Base-by-base conservation (phyloP, 306 rosid genomes). In the Geum urbanum region DNA sequence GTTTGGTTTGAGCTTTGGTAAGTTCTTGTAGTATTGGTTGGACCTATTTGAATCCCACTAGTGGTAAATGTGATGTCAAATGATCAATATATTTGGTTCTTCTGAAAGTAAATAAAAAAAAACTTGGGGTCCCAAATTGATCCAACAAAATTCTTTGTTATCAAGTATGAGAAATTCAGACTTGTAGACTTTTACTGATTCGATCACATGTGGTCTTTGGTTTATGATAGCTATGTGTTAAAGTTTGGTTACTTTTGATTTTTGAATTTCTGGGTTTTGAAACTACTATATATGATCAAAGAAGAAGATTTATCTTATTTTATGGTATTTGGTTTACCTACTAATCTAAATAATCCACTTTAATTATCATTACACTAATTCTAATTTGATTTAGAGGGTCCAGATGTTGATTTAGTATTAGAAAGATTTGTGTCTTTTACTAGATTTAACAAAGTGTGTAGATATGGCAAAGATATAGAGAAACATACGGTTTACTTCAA, bases 1-100 rank as follows among this genome's bases (percentile, higher is more conserved):
- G 9, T 35, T 35, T 11, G 63, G 37, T 40, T 40, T 19, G n/a
- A 7, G 20, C 41, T 1, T 57, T 37, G 40, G 40, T 41, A 69
- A 40, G 15, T 50, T 27, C 2, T 50, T 69, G 41, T 40, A 39
- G 63, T 69, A 37, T 53, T 40, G 72, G 20, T 69, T 69, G 51
- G 50, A 53, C 9, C 32, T 7, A 40, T 51, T 37, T 39, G 2
- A 45, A 22, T 16, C 7, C 56, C 1, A 19, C 37, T 14, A 46
- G 55, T 0, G 60, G 63, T 57, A 9, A 5, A 8, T 8, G 35
- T 35, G 1, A n/a, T 46, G 32, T 10, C 54, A 49, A 14, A 1
- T 2, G n/a, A 27, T 27, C 32, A 27, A 27, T 27, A 27, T 27
- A 5, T 58, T 13, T 66, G 53, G 19, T 45, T 9, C 14, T 47